A percentile compares a stretch with the other conserved stretches of the same genome.
These are phyloP conservation scores for Globisporangium emineosum DNA, from an alignment of 352 stramenopile genomes.

Conservation along the genomic window DNA sequence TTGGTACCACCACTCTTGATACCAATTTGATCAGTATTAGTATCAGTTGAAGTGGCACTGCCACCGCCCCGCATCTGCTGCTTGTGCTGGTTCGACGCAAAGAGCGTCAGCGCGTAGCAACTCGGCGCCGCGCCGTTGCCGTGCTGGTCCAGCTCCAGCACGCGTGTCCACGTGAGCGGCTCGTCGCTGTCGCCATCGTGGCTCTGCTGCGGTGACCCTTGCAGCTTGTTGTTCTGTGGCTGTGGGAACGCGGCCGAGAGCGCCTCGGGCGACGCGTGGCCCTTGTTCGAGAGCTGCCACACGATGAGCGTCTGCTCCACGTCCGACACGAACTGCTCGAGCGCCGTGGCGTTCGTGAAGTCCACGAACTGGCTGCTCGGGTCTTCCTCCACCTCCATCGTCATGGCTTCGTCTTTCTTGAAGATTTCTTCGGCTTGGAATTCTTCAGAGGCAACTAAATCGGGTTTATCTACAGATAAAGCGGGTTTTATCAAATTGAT, in stretches of 20 bases:
- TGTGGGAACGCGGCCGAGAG: constrained; percentile 15
- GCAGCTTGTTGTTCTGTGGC: background rate
- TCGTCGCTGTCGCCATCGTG: constrained; percentile 8
- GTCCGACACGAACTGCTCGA: constrained; percentile 78
- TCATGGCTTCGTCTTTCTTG: background rate
- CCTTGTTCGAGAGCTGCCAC: constrained; percentile 66
- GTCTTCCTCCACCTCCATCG: constrained; percentile 75
- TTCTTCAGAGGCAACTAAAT: too few relatives aligned
- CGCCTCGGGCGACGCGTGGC: constrained; percentile 47
- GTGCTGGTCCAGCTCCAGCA: constrained; percentile 28
- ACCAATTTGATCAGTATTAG: background rate
- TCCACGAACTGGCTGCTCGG: constrained; percentile 84
- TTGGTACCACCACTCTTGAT: background rate
- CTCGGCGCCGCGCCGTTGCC: constrained; percentile 17
- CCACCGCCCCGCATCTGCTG: background rate
- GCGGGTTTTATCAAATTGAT: background rate
- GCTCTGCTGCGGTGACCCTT: background rate
- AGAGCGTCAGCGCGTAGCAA: constrained; percentile 53
- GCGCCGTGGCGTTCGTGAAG: constrained; percentile 79
- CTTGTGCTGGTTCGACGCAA: constrained; percentile 22
- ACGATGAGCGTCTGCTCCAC: constrained; percentile 68
- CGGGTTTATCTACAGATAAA: too few relatives aligned
- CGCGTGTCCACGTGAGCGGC: constrained; percentile 29
- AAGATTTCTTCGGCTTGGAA: background rate
- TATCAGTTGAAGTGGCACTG: background rate